phyloP scores from a whole-genome alignment of 75 land plant species.

The Azolla pinnata region DNA sequence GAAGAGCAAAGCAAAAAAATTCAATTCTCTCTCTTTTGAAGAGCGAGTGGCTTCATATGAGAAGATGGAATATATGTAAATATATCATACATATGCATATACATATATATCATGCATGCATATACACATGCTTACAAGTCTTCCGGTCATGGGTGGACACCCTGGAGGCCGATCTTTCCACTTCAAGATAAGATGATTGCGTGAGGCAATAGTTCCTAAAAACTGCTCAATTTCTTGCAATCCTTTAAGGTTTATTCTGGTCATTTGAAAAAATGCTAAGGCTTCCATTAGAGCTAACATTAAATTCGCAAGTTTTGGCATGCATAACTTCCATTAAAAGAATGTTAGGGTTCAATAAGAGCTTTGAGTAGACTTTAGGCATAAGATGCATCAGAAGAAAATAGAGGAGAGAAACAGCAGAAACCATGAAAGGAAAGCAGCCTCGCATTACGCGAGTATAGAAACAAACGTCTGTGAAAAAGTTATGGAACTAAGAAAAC shows the following conservation, averaged over 20 bases:
- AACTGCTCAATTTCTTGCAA: constrained; percentile 34
- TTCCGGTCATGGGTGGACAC: constrained; percentile 24
- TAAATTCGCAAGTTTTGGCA: background rate
- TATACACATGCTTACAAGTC: constrained; percentile 4
- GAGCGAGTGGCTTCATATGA: background rate
- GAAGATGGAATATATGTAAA: background rate
- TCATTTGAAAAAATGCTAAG: too few species aligned
- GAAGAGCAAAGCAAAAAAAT: background rate
- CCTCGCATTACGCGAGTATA: too few species aligned
- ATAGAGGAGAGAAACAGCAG: too few species aligned
- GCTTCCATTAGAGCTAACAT: background rate
- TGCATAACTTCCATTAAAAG: background rate
- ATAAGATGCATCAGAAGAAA: too few species aligned
- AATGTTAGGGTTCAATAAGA: too few species aligned
- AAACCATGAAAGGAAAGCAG: too few species aligned
- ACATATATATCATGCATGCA: too few species aligned
- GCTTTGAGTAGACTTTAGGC: too few species aligned
- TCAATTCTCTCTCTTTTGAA: background rate
- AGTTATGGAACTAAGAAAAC: too few species aligned
- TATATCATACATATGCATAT: too few species aligned
- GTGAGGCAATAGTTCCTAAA: constrained; percentile 28
- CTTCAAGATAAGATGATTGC: constrained; percentile 30
- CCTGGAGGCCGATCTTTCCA: constrained; percentile 32
- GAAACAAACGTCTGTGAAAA: too few species aligned
- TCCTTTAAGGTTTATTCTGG: constrained; percentile 51